Conservation (phyloP, 768 basidiomycete species). For the Termitomyces sp. region DNA sequence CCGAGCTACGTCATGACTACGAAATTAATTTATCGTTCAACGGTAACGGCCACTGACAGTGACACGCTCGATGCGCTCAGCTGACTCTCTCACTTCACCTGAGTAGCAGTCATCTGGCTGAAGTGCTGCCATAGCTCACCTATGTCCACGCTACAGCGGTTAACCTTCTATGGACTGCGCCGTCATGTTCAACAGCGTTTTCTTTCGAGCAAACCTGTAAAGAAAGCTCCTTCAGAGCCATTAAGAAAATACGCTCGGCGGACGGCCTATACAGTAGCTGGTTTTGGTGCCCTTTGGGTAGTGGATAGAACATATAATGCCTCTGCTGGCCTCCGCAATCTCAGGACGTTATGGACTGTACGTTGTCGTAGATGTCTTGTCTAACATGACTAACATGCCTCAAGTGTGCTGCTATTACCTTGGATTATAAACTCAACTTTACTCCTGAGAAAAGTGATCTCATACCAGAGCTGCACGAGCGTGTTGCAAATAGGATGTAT, state of each 20-base stretch:
- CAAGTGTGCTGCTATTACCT: slow-evolving; percentile 64
- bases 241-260: slow-evolving; percentile 22
- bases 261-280: slow-evolving; percentile 29
- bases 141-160: slow-evolving; percentile 1
- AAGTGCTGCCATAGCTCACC: neutral
- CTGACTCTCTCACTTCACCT: neutral
- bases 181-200: neutral
- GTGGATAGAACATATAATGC: slow-evolving; percentile 54
- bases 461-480: slow-evolving; percentile 79
- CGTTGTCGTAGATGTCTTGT: slow-evolving; percentile 11
- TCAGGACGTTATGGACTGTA: slow-evolving; percentile 50
- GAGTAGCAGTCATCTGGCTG: neutral
- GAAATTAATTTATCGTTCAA: slow-evolving; percentile 1
- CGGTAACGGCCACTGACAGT: neutral
- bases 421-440: slow-evolving; percentile 90
- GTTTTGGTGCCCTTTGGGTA: slow-evolving; percentile 35
- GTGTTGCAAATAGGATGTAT: slow-evolving; percentile 76
- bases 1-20: slow-evolving; percentile 9
- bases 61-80: slow-evolving; percentile 4
- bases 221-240: slow-evolving; percentile 5
- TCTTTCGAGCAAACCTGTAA: neutral
- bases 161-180: neutral
- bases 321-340: slow-evolving; percentile 47
- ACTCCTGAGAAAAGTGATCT: slow-evolving; percentile 60
- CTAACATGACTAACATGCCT: neutral